phyloP scores from a whole-genome alignment of 441 rosid species.

The Gossypium armourianum region DNA sequence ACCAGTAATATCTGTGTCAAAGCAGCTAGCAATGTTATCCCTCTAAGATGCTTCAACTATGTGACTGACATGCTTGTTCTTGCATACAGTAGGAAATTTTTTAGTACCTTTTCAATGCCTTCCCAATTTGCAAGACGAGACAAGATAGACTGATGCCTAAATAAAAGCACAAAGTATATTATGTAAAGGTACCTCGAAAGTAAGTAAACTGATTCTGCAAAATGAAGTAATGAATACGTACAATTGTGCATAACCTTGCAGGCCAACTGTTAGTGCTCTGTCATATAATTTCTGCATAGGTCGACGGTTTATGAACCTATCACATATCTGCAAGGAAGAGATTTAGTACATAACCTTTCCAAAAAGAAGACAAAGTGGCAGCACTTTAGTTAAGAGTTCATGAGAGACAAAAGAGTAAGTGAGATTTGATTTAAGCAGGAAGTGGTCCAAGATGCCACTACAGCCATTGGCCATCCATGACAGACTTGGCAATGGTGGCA shows the following conservation, averaged over 20 bases:
- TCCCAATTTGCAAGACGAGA: conserved; percentile 85
- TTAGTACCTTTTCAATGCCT: conserved; percentile 56
- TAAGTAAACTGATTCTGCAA: background rate
- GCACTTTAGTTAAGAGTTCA: background rate
- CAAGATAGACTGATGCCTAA: conserved; percentile 61
- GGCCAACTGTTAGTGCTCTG: conserved; percentile 66
- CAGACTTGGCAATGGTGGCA: background rate
- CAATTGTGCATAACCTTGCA: conserved; percentile 83
- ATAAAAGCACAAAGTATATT: background rate
- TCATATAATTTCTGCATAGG: conserved; percentile 54
- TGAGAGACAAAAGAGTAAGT: background rate
- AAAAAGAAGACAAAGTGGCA: background rate
- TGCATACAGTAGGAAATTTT: background rate
- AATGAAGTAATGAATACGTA: conserved; percentile 30
- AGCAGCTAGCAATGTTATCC: background rate
- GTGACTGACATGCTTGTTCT: background rate
- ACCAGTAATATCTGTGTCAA: background rate
- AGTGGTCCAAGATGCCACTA: background rate
- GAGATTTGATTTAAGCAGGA: background rate
- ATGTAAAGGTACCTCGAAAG: background rate
- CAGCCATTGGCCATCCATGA: background rate
- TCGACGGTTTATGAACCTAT: conserved; percentile 65
- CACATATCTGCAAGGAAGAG: conserved; percentile 50
- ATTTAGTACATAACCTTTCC: conserved; percentile 5
- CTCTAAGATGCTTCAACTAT: background rate